Evolutionary conservation across 2,329 filamentous ascomycete species (phyloP).

Genomic region (Ceratocystis variospora): DNA sequence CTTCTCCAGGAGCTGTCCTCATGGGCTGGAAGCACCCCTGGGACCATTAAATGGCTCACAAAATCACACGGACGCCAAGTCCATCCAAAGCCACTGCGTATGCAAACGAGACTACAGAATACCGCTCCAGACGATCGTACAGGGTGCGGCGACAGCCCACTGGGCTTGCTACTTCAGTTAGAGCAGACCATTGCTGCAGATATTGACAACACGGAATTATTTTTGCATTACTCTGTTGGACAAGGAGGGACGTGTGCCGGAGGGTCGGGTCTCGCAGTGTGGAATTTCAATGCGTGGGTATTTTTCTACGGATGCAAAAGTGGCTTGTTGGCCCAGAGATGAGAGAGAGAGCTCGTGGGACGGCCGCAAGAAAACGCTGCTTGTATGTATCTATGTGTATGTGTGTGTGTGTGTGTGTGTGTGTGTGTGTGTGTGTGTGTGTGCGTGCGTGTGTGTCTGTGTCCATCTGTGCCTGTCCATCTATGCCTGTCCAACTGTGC

Average conservation of each 20-base stretch:
- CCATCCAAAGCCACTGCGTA: background rate
- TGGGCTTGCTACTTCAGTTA: conserved; percentile 2
- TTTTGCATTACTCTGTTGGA: background rate
- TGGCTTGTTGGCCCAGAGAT: too few species aligned
- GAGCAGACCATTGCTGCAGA: background rate
- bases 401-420: too few species aligned
- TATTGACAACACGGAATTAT: background rate
- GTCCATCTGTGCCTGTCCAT: too few species aligned
- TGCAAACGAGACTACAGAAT: background rate
- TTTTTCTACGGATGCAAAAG: background rate
- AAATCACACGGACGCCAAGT: background rate
- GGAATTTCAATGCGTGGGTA: background rate
- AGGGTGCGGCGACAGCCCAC: background rate
- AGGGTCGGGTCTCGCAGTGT: background rate
- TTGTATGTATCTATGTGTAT: too few species aligned
- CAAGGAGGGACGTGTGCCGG: background rate
- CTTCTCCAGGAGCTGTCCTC: conserved; percentile 49
- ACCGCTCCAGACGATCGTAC: background rate
- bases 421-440: too few species aligned
- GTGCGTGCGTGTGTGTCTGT: too few species aligned
- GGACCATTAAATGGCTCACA: conserved; percentile 55
- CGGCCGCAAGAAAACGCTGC: too few species aligned
- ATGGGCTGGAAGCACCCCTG: conserved; percentile 93
- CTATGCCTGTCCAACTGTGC: too few species aligned
- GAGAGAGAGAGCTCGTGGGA: too few species aligned